These are phyloP conservation scores for Talaromyces funiculosus DNA, from an alignment of 2,329 filamentous ascomycete genomes.

Conservation along the genomic window DNA sequence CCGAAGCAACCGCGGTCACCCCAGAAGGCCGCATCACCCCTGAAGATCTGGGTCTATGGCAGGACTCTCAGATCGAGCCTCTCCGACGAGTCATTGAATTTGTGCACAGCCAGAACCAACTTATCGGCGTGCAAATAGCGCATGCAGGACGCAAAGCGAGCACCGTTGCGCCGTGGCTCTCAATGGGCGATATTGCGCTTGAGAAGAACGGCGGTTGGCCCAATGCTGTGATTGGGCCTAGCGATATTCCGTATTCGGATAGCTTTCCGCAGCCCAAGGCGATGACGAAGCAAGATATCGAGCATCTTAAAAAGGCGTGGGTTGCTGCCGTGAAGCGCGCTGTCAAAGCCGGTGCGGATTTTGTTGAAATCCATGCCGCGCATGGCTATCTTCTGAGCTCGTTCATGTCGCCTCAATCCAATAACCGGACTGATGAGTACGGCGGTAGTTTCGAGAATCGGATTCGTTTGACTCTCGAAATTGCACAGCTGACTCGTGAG, in stretches of 20 bases:
- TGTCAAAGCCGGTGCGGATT: slow-evolving; percentile 66
- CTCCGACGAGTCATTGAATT: slow-evolving; percentile 67
- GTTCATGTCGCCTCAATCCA: slow-evolving; percentile 66
- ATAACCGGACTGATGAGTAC: slow-evolving; percentile 58
- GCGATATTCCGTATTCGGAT: slow-evolving; percentile 57
- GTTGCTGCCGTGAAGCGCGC: slow-evolving; percentile 55
- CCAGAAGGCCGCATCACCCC: slow-evolving; percentile 78
- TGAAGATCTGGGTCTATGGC: slow-evolving; percentile 59
- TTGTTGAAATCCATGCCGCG: slow-evolving; percentile 73
- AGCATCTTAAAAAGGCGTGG: slow-evolving; percentile 58
- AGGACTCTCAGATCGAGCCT: slow-evolving; percentile 72
- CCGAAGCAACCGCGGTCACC: slow-evolving; percentile 73
- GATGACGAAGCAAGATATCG: slow-evolving; percentile 64
- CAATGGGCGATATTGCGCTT: slow-evolving; percentile 33
- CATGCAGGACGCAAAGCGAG: slow-evolving; percentile 67
- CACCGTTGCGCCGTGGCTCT: slow-evolving; percentile 50
- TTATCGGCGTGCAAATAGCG: slow-evolving; percentile 72
- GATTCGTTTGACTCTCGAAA: slow-evolving; percentile 60
- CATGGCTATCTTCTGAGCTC: slow-evolving; percentile 70
- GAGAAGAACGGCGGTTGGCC: slow-evolving; percentile 52
- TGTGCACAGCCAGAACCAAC: slow-evolving; percentile 69
- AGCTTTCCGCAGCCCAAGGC: slow-evolving; percentile 58
- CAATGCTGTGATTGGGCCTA: slow-evolving; percentile 52
- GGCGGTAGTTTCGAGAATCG: slow-evolving; percentile 57
- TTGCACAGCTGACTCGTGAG: slow-evolving; percentile 57